Evolutionary conservation across 805 yeast species (phyloP).

Genomic region (Yamadazyma ubonensis): DNA sequence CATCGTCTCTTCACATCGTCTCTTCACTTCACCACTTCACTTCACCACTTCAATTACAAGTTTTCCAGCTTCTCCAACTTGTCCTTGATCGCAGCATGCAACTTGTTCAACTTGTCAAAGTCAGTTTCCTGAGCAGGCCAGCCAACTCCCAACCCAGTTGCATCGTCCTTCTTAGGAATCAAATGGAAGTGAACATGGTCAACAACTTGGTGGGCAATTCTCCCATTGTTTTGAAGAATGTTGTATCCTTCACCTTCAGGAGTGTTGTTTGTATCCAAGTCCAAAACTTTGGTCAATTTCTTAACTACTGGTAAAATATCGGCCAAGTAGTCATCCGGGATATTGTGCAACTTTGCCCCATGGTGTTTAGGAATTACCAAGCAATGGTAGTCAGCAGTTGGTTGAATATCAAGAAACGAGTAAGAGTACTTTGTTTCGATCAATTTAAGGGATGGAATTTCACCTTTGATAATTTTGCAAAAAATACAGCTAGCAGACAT

Average conservation of each 20-base stretch:
- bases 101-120: slow-evolving; percentile 64
- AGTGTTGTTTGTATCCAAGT: slow-evolving; percentile 58
- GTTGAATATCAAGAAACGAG: slow-evolving; percentile 92
- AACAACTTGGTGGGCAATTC: slow-evolving; percentile 93
- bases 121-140: slow-evolving; percentile 92
- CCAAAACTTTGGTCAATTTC: slow-evolving; percentile 73
- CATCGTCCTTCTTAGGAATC: slow-evolving; percentile 78
- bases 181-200: slow-evolving; percentile 97
- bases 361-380: slow-evolving; percentile 90
- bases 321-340: slow-evolving; percentile 86
- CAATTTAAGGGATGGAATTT: slow-evolving; percentile 89
- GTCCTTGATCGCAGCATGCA: slow-evolving; percentile 56
- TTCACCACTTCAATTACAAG: background rate
- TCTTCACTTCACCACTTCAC: background rate
- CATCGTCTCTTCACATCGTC: background rate
- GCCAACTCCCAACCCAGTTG: slow-evolving; percentile 79
- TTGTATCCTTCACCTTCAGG: slow-evolving; percentile 77
- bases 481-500: slow-evolving; percentile 62
- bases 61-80: slow-evolving; percentile 18
- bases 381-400: slow-evolving; percentile 86
- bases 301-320: slow-evolving; percentile 89
- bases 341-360: slow-evolving; percentile 87
- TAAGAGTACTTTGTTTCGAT: slow-evolving; percentile 79
- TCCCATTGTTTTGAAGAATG: slow-evolving; percentile 87
- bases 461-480: slow-evolving; percentile 93